Conservation (phyloP, 441 rosid genomes). For the Capsella rubella region DNA sequence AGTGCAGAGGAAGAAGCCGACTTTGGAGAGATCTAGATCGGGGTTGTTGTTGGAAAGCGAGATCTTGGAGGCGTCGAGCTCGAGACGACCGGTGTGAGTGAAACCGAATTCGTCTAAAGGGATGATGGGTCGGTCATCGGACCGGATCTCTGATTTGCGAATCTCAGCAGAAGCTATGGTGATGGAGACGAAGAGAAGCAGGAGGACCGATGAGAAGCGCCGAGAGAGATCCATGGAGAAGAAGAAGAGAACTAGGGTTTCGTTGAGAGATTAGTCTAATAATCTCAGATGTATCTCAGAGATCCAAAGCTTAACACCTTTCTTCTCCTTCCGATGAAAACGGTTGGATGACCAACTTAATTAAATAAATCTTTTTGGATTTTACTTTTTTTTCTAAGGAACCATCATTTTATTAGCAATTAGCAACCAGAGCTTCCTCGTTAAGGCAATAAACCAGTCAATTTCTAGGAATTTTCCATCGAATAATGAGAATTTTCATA, state of each 20-base stretch:
- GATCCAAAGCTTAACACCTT: background rate
- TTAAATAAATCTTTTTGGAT: too few relatives aligned
- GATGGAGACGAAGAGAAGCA: slow-evolving; percentile 38
- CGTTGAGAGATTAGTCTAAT: slow-evolving; percentile 8
- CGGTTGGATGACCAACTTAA: background rate
- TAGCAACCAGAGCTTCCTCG: too few relatives aligned
- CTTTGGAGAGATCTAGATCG: slow-evolving; percentile 64
- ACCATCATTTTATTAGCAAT: too few relatives aligned
- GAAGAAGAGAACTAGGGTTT: slow-evolving; percentile 3
- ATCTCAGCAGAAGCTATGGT: slow-evolving; percentile 64
- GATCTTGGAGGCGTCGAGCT: slow-evolving; percentile 67
- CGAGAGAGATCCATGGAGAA: slow-evolving; percentile 50
- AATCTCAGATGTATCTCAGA: slow-evolving; percentile 11
- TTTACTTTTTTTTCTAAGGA: background rate
- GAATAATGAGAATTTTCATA: too few relatives aligned
- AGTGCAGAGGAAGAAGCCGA: slow-evolving; percentile 95
- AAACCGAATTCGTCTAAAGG: slow-evolving; percentile 87
- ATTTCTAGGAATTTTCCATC: too few relatives aligned
- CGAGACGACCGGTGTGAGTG: slow-evolving; percentile 82
- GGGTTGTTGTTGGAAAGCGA: slow-evolving; percentile 57
- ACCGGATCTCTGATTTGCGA: slow-evolving; percentile 73
- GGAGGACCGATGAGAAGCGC: slow-evolving; percentile 27
- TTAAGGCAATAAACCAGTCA: too few relatives aligned
- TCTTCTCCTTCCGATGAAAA: slow-evolving; percentile 2
- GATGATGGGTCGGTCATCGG: slow-evolving; percentile 67